Base-by-base conservation (phyloP, 768 basidiomycete species). In the Phlegmacium glaucopus region DNA sequence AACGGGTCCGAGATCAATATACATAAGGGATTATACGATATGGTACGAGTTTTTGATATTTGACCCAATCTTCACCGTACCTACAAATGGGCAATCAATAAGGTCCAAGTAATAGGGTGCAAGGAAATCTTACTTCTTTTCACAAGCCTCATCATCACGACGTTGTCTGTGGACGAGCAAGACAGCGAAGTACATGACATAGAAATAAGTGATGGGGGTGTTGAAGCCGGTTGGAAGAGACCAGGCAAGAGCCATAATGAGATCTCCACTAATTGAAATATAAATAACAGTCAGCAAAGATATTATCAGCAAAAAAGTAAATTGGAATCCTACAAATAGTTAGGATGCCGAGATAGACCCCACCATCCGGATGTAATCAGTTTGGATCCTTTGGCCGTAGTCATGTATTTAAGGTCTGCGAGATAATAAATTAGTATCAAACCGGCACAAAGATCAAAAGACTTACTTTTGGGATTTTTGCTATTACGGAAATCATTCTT, bases 311-410 rank as follows among this genome's bases (percentile, higher is more conserved):
- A 38, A 34, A 30, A 35, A n/a, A n/a, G n/a, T 13, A 17, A 47
- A 30, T 32, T 6, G 32, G n/a, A 34, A 40, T 67, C 80, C 46
- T 53, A 87, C 87, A 91, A 61, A 66, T 94, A 94, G 58, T 94
- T 94, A 1, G 96, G 96, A 66, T 99, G 96, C 34, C 90, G 79
- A 0, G 89, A 94, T 42, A 78, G 67, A 8, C 94, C 95, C 96
- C 96, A 99, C 96, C 96, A 98, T 6, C 96, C 96, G 4, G 90
- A 90, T 25, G 84, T 95, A 22, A 99, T 77, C 28, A 99, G 76
- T 64, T 92, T 96, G 3, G 90, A 85, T 11, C 96, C 96, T 13
- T 82, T 79, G 53, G 83, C 78, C 2, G 96, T 98, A 35, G 80
- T 74, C 63, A 97, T 80, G 60, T 70, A 94, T 52, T 77, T 68